Evolutionary conservation across 129 eudicot species (phyloP), one percentile per base, ranked within the genome.

Genomic region (Chrysanthemum seticuspe): DNA sequence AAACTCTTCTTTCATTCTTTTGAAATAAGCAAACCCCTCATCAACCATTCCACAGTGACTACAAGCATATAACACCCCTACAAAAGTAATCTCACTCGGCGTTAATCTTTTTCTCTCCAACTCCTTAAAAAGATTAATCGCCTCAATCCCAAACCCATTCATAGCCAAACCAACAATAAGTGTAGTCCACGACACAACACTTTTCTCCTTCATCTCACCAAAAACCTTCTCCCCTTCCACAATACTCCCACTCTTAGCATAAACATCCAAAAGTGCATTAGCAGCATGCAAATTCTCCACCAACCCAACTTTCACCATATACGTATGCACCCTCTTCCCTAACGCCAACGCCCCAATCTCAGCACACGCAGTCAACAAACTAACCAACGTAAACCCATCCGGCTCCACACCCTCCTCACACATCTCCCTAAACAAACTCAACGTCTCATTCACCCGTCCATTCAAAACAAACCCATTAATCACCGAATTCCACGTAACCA

Each of bases 1-100:
- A 2, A 73, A 92, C 54, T 80, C 85, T n/a, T 89, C 79, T 61
- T 68, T 65, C 98, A 92, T 92, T 50, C 82, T 75, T 34, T 80
- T 74, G 44, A 92, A 87, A 51, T 89, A 92, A 19, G 73, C 70
- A 65, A 89, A 89, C 2, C 96, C 96, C 48, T 89, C 88, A 72
- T 89, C 87, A 14, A 92, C 90, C 88, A 92, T 70, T 1, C 98
- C 98, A 70, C 96, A 89, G 58, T 92, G 98, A 71, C 98, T 92
- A 81, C 98, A 92, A 31, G 98, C 98, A 68, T 92, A 92, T 34
- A 92, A 72, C 13, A 92, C 95, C 27, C 98, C 98, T n/a, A 92
- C 88, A 71, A 92, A 89, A 13, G 96, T 89, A 27, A 87, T 84
- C 34, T 87, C 96, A 64, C 80, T 92, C 1, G 98, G 98, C 14